Evolutionary conservation across 1,284 basidiomycete species (phyloP), one percentile per base, ranked within the genome.

Genomic region (Leccinum solheimii): DNA sequence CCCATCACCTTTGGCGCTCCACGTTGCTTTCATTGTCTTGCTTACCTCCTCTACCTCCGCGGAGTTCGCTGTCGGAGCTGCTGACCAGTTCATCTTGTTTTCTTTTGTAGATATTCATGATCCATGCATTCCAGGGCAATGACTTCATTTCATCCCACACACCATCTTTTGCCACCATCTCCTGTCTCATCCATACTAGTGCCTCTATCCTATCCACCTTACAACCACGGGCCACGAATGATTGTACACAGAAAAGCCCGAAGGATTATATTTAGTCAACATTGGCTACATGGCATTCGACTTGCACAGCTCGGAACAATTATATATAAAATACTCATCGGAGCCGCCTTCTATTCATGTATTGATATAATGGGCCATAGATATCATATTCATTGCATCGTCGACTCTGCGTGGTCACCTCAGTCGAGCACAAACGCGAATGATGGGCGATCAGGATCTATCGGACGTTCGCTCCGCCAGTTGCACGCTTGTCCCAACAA

Each of bases 81-180:
- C 38, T 48, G 36, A 51, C n/a, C 52, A 9, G 43, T 43, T 54
- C 51, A 32, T 11, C 43, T 40, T 14, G 40, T 19, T 38, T 50
- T 34, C 34, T 51, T 14, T 21, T 56, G 68, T 68, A 70, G 58
- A 69, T 69, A 49, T 57, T 60, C 21, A 54, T 40, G 34, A 43
- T 57, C 51, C 58, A 59, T 38, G 45, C 51, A 43, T 48, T 62
- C 50, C 26, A 45, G 45, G 38, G 63, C 48, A n/a, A 56, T 11
- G 30, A 38, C 43, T 48, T 61, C 26, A 21, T 61, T 49, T 59
- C 30, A 36, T 16, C 52, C 27, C 58, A 50, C 38, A 6, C 57
- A 64, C 50, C 38, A 62, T 69, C 58, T 62, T 56, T 60, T 9
- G 23, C 45, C 49, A 21, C 21, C 3, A 62, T 61, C 36, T 58